A percentile compares a stretch with the other conserved stretches of the same genome.
These are phyloP conservation scores for Strigomonas culicis DNA, from an alignment of 208 protist genomes.

Conservation along the genomic window DNA sequence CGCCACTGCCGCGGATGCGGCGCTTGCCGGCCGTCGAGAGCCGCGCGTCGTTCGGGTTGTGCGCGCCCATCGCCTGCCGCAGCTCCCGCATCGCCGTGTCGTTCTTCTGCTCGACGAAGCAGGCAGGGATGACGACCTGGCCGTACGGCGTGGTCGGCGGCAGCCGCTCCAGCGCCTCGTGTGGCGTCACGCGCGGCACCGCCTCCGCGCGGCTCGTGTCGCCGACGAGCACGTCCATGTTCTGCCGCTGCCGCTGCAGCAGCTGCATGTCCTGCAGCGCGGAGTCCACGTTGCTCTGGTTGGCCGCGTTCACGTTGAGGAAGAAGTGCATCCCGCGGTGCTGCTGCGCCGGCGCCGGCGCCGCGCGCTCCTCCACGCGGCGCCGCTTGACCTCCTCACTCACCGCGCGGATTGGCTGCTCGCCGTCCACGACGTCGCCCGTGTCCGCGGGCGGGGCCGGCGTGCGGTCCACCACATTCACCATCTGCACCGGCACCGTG, in stretches of 20 bases:
- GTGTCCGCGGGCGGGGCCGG: neutral
- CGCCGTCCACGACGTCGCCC: conserved; percentile 41
- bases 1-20: conserved; percentile 36
- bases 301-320: conserved; percentile 25
- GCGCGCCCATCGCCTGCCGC: conserved; percentile 74
- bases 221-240: conserved; percentile 20
- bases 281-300: conserved; percentile 20
- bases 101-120: conserved; percentile 87
- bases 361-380: conserved; percentile 22
- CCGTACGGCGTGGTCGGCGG: conserved; percentile 65
- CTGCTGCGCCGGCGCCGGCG: conserved; percentile 15
- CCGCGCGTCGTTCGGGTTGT: conserved; percentile 60
- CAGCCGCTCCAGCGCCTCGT: conserved; percentile 25
- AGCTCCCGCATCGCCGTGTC: conserved; percentile 84
- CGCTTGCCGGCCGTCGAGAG: conserved; percentile 34
- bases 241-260: conserved; percentile 34
- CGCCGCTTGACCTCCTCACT: conserved; percentile 43
- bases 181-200: conserved; percentile 19
- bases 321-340: conserved; percentile 49
- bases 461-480: conserved; percentile 14
- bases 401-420: conserved; percentile 39
- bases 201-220: conserved; percentile 13
- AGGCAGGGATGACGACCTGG: conserved; percentile 74
- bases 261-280: conserved; percentile 53
- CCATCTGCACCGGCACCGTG: conserved; percentile 50